phyloP scores from a whole-genome alignment of 768 basidiomycete genomes.

The Phanerodontia chrysosporium region DNA sequence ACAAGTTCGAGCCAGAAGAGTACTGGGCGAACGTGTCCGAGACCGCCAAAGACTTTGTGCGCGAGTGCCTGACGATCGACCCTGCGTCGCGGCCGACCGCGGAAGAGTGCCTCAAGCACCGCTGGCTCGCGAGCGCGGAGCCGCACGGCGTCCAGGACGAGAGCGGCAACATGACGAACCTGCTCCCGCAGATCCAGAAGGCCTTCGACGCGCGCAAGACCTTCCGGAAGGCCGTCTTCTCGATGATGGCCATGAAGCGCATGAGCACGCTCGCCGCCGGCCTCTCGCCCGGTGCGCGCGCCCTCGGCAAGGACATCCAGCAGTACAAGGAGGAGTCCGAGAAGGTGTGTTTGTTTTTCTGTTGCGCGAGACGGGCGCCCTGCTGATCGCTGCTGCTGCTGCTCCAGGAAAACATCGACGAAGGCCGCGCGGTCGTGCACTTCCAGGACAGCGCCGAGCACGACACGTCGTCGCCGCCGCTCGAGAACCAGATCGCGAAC shows the following conservation, averaged over 20 bases:
- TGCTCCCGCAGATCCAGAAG: conserved; percentile 86
- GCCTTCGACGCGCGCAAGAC: conserved; percentile 85
- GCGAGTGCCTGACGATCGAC: conserved; percentile 80
- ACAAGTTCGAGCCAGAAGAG: conserved; percentile 84
- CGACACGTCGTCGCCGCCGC: background rate
- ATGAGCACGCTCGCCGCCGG: conserved; percentile 57
- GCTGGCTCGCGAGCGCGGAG: conserved; percentile 69
- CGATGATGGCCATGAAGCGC: conserved; percentile 81
- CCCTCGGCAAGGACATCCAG: conserved; percentile 54
- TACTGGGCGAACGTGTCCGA: conserved; percentile 86
- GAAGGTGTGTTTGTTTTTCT: conserved; percentile 41
- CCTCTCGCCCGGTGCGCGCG: conserved; percentile 39
- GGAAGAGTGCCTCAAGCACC: conserved; percentile 64
- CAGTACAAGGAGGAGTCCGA: conserved; percentile 82
- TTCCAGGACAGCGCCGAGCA: background rate
- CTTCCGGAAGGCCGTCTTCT: conserved; percentile 85
- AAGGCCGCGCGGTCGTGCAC: conserved; percentile 14
- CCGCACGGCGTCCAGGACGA: conserved; percentile 72
- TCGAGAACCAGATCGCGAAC: conserved; percentile 1
- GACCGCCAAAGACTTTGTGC: conserved; percentile 81
- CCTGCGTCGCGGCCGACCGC: conserved; percentile 79
- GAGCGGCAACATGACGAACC: conserved; percentile 62
- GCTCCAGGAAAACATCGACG: conserved; percentile 22
- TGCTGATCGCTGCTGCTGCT: background rate
- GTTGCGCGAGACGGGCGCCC: no score